Evolutionary conservation across 2,329 filamentous ascomycete genomes (phyloP).

Genomic region (Scedosporium boydii): DNA sequence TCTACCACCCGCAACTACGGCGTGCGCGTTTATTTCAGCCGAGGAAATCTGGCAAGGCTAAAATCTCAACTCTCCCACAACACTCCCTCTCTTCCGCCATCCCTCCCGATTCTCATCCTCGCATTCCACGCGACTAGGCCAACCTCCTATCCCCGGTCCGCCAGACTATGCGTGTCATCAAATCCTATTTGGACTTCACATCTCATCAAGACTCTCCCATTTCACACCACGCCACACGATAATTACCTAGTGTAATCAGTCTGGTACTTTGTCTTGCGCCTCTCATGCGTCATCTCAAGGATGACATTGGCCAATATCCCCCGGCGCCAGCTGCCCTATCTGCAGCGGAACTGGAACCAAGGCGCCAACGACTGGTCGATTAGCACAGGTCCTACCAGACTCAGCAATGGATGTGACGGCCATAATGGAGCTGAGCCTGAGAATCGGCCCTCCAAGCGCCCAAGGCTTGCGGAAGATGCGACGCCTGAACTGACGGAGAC

Average conservation of each 20-base stretch:
- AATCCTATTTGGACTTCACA: background rate
- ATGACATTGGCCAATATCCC: slow-evolving; percentile 39
- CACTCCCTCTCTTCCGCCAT: background rate
- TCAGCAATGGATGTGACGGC: background rate
- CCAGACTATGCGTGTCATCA: background rate
- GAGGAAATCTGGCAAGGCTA: background rate
- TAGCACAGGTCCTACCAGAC: background rate
- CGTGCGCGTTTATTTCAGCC: background rate
- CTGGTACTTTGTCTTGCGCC: background rate
- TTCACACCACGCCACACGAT: background rate
- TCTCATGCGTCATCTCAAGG: slow-evolving; percentile 8
- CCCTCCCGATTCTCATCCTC: background rate
- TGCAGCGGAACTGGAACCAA: slow-evolving; percentile 42
- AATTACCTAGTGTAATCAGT: background rate
- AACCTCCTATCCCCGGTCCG: background rate
- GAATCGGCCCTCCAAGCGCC: slow-evolving; percentile 4
- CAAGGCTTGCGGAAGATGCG: background rate
- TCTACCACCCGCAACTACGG: background rate
- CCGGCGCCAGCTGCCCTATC: slow-evolving; percentile 41
- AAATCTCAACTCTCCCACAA: background rate
- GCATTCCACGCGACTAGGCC: no score
- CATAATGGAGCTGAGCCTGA: background rate
- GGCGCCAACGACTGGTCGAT: background rate
- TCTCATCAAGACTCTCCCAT: background rate
- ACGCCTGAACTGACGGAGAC: background rate